These are phyloP conservation scores for Fraxinus excelsior DNA, from an alignment of 257 asterid species.

Conservation along the genomic window DNA sequence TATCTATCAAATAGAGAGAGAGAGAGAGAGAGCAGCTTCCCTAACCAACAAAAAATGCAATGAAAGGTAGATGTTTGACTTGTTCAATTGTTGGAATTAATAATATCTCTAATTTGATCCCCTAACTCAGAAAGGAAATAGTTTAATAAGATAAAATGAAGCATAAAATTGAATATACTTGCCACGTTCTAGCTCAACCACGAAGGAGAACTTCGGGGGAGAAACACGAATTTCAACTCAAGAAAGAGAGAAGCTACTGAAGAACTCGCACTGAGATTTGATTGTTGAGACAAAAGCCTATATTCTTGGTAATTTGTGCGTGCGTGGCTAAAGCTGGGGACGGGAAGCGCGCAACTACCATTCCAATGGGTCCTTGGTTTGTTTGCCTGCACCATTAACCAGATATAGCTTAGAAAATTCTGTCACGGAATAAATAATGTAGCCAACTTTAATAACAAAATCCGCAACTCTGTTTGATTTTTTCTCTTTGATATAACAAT, in stretches of 20 bases:
- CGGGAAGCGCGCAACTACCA: conserved; percentile 66
- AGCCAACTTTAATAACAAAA: neutral
- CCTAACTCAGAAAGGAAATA: neutral
- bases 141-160: neutral
- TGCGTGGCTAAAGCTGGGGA: conserved; percentile 70
- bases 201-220: neutral
- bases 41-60: neutral
- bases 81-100: neutral
- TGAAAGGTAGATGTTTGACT: neutral
- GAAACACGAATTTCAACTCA: neutral
- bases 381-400: conserved; percentile 45
- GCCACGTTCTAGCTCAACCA: neutral
- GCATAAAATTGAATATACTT: neutral
- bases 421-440: neutral
- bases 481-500: neutral
- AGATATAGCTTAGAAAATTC: conserved; percentile 15
- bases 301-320: conserved; percentile 71
- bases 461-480: no score
- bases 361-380: conserved; percentile 35
- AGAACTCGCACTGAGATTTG: conserved; percentile 69
- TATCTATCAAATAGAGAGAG: no score
- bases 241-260: conserved; percentile 36
- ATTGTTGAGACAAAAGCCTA: conserved; percentile 66
- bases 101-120: neutral
- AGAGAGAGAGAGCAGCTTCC: neutral